Percentiles rank a stretch among this genome's conserved stretches.
phyloP scores from a whole-genome alignment of 2,329 filamentous ascomycete species.

The Sporothrix sp. region DNA sequence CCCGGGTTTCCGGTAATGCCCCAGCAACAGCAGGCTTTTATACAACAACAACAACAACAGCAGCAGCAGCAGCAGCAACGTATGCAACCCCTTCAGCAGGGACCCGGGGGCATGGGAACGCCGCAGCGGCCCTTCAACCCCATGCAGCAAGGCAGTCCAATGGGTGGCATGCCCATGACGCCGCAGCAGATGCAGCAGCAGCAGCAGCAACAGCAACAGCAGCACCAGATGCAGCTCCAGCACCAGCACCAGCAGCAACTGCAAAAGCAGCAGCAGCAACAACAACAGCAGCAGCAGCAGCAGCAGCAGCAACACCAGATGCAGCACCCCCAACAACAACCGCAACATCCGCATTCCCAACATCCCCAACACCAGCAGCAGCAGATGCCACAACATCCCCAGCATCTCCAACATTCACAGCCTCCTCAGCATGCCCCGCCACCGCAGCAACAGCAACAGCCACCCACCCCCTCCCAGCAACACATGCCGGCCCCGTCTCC shows the following conservation, averaged over 20 bases:
- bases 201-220: slow-evolving; percentile 25
- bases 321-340: slow-evolving; percentile 23
- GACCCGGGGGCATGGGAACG: slow-evolving; percentile 27
- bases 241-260: slow-evolving; percentile 30
- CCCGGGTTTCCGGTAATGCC: slow-evolving; percentile 47
- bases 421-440: slow-evolving; percentile 17
- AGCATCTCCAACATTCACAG: slow-evolving; percentile 28
- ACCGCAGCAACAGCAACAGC: slow-evolving; percentile 4
- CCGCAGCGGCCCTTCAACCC: slow-evolving; percentile 31
- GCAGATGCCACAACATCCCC: slow-evolving; percentile 28
- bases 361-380: slow-evolving; percentile 23
- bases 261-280: slow-evolving; percentile 22
- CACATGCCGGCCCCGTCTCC: slow-evolving; percentile 26
- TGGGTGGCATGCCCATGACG: slow-evolving; percentile 22
- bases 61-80: slow-evolving; percentile 35
- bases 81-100: slow-evolving; percentile 30
- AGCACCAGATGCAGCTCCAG: slow-evolving; percentile 21
- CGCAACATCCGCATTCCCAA: slow-evolving; percentile 29
- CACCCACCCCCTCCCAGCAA: slow-evolving; percentile 5
- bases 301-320: slow-evolving; percentile 17
- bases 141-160: slow-evolving; percentile 29
- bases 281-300: not conserved
- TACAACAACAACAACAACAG: slow-evolving; percentile 21
- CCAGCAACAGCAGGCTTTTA: slow-evolving; percentile 29
- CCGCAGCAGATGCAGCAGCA: too few relatives aligned